These are phyloP conservation scores for Camelina sativa DNA, from an alignment of 345 rosid species.

Conservation along the genomic window DNA sequence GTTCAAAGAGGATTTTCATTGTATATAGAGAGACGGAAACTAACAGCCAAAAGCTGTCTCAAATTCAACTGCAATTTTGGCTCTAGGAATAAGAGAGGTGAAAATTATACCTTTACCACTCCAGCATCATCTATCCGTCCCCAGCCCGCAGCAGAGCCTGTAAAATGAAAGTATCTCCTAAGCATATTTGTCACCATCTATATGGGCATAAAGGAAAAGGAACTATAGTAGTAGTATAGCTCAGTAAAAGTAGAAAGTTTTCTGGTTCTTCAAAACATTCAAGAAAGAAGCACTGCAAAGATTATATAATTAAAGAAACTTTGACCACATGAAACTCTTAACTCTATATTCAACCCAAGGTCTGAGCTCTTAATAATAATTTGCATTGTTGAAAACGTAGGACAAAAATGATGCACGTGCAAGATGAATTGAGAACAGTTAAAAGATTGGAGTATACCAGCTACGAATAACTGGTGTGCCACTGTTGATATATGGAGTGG, in stretches of 20 bases:
- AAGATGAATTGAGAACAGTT: slow-evolving; percentile 20
- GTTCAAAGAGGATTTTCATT: neutral
- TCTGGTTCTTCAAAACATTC: neutral
- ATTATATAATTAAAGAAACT: neutral
- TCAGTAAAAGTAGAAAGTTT: neutral
- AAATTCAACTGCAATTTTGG: neutral
- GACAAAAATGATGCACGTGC: slow-evolving; percentile 17
- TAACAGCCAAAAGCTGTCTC: slow-evolving; percentile 12
- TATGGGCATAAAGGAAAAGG: neutral
- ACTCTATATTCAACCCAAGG: slow-evolving; percentile 5
- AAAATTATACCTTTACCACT: slow-evolving; percentile 76
- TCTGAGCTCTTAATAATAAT: slow-evolving; percentile 14
- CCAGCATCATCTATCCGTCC: slow-evolving; percentile 95
- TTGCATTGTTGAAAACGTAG: slow-evolving; percentile 12
- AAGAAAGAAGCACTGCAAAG: slow-evolving; percentile 22
- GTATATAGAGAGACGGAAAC: neutral
- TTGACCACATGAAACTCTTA: slow-evolving; percentile 14
- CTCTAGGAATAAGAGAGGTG: neutral
- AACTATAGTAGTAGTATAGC: slow-evolving; percentile 15
- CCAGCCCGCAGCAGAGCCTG: slow-evolving; percentile 99
- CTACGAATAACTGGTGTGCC: slow-evolving; percentile 82
- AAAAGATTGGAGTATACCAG: slow-evolving; percentile 56
- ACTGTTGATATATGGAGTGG: slow-evolving; percentile 82
- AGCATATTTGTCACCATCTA: slow-evolving; percentile 29
- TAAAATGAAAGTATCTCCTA: slow-evolving; percentile 7